A percentile compares a stretch with the other conserved stretches of the same genome.
These are phyloP conservation scores for Ganoderma resinaceum DNA, from an alignment of 1,284 basidiomycete species.

Conservation along the genomic window DNA sequence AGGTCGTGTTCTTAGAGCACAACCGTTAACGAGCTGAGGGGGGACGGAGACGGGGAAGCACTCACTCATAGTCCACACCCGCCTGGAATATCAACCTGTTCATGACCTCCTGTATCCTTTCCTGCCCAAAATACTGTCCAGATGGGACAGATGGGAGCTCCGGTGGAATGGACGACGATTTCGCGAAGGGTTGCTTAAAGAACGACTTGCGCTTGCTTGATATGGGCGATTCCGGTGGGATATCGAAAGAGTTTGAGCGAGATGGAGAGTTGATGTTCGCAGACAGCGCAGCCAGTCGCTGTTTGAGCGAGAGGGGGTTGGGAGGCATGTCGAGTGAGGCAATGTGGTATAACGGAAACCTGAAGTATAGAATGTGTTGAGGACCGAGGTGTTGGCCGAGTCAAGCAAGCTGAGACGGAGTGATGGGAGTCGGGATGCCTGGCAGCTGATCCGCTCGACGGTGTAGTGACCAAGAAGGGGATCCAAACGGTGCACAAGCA, in stretches of 20 bases:
- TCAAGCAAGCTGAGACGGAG: slow-evolving; percentile 2
- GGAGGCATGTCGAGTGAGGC: slow-evolving; percentile 31
- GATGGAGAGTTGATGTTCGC: slow-evolving; percentile 27
- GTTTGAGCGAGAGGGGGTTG: slow-evolving; percentile 37
- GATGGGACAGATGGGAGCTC: slow-evolving; percentile 5
- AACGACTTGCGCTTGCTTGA: slow-evolving; percentile 33
- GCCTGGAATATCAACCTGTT: slow-evolving; percentile 82
- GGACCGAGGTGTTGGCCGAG: neutral
- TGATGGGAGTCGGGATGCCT: slow-evolving; percentile 10
- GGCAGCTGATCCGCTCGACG: neutral
- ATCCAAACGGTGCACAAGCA: neutral
- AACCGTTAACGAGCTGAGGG: neutral
- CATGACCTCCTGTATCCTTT: slow-evolving; percentile 70
- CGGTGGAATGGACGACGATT: slow-evolving; percentile 8
- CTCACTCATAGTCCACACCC: slow-evolving; percentile 86
- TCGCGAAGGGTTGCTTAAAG: slow-evolving; percentile 33
- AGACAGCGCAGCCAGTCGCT: slow-evolving; percentile 39
- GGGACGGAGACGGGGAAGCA: slow-evolving; percentile 20
- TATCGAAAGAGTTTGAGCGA: slow-evolving; percentile 27
- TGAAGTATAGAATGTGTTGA: neutral
- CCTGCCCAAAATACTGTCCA: slow-evolving; percentile 40
- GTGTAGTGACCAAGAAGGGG: neutral
- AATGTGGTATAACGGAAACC: neutral
- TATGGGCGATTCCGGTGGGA: slow-evolving; percentile 31
- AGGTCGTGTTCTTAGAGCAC: slow-evolving; percentile 70